These are phyloP conservation scores for Ophiobolus disseminans DNA, from an alignment of 2,329 filamentous ascomycete genomes.

Conservation along the genomic window DNA sequence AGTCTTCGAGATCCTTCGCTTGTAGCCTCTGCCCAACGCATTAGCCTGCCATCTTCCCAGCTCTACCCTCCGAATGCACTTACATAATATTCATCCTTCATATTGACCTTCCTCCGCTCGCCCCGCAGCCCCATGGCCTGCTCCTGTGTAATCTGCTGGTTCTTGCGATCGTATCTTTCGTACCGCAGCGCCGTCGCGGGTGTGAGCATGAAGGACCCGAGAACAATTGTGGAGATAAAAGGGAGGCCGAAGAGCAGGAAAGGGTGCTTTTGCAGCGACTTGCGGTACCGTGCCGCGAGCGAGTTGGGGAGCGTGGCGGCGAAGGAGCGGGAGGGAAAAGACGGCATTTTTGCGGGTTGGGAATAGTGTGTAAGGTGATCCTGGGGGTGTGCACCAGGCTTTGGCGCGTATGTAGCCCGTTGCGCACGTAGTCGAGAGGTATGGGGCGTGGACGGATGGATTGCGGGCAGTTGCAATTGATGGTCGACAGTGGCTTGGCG, in stretches of 20 bases:
- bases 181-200: slow-evolving; percentile 93
- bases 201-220: slow-evolving; percentile 91
- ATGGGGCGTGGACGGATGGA: slow-evolving; percentile 10
- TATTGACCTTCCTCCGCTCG: slow-evolving; percentile 73
- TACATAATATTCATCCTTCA: slow-evolving; percentile 88
- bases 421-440: background rate
- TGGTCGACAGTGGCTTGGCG: slow-evolving; percentile 22
- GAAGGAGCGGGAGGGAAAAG: slow-evolving; percentile 68
- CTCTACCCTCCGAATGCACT: slow-evolving; percentile 51
- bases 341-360: slow-evolving; percentile 49
- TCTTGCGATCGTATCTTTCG: slow-evolving; percentile 89
- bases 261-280: slow-evolving; percentile 75
- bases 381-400: too few relatives aligned
- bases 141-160: slow-evolving; percentile 82
- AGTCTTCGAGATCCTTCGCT: slow-evolving; percentile 90
- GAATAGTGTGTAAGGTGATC: too few relatives aligned
- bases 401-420: too few relatives aligned
- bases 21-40: slow-evolving; percentile 69
- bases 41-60: slow-evolving; percentile 13
- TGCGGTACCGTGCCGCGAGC: slow-evolving; percentile 78
- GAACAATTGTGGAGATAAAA: slow-evolving; percentile 88
- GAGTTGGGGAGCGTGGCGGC: slow-evolving; percentile 63
- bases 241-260: slow-evolving; percentile 94
- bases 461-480: slow-evolving; percentile 17
- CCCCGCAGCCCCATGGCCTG: slow-evolving; percentile 85